Percentiles rank a stretch among this genome's conserved stretches.
phyloP scores from a whole-genome alignment of 164 flowering plant genomes.

The Magnolia officinalis region DNA sequence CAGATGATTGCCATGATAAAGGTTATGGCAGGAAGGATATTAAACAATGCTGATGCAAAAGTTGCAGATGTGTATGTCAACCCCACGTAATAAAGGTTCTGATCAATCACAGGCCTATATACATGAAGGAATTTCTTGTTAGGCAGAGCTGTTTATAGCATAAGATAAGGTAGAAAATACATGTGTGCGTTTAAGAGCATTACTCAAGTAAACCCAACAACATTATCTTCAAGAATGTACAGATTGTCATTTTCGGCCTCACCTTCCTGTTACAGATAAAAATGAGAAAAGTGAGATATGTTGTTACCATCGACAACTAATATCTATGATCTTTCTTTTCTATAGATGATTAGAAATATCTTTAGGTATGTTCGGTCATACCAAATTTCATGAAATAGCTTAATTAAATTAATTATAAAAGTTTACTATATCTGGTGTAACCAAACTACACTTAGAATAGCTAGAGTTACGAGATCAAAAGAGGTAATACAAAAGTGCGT shows the following conservation, averaged over 20 bases:
- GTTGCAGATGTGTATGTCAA: slow-evolving; percentile 78
- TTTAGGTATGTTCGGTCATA: too few relatives aligned
- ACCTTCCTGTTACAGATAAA: slow-evolving; percentile 46
- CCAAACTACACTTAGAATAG: too few relatives aligned
- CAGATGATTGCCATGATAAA: slow-evolving; percentile 73
- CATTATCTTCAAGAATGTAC: slow-evolving; percentile 55
- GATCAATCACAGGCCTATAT: slow-evolving; percentile 85
- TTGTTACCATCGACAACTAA: neutral
- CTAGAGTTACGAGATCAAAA: too few relatives aligned
- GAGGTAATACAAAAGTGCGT: too few relatives aligned
- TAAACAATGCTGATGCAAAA: slow-evolving; percentile 58
- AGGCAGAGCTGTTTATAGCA: neutral
- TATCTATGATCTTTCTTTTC: too few relatives aligned
- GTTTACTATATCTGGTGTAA: too few relatives aligned
- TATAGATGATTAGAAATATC: too few relatives aligned
- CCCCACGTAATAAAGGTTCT: slow-evolving; percentile 71
- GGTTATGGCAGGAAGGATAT: slow-evolving; percentile 81
- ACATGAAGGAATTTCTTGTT: neutral
- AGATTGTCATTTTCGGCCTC: slow-evolving; percentile 72
- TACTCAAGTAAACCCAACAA: slow-evolving; percentile 83
- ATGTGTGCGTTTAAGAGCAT: slow-evolving; percentile 9
- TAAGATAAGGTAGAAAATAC: neutral
- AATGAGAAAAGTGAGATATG: neutral
- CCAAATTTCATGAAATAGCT: too few relatives aligned
- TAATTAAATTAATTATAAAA: too few relatives aligned